These are phyloP conservation scores for Ilex paraguariensis DNA, from an alignment of 305 asterid genomes.

Conservation along the genomic window DNA sequence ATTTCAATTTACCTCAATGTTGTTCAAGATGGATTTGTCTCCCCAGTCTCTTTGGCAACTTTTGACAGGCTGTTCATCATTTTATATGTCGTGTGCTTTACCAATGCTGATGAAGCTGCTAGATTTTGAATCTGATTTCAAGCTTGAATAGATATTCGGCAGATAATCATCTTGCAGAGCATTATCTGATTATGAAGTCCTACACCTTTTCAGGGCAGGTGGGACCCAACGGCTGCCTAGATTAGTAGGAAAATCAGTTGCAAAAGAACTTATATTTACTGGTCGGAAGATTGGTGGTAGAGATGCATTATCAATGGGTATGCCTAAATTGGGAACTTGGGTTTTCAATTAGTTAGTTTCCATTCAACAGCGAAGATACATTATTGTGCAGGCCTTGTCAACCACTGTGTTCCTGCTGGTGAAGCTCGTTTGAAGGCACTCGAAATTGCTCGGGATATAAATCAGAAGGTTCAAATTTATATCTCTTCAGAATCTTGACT, in stretches of 20 bases:
- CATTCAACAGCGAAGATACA: no score
- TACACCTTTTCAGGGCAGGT: slow-evolving; percentile 64
- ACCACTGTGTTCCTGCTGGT: slow-evolving; percentile 76
- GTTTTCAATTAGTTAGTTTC: no score
- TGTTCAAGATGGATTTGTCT: no score
- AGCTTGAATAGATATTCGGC: no score
- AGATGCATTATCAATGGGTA: slow-evolving; percentile 72
- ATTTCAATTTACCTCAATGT: no score
- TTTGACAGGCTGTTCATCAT: no score
- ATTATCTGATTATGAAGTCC: slow-evolving; percentile 15
- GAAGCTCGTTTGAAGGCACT: slow-evolving; percentile 76
- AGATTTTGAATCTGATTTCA: no score
- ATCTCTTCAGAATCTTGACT: no score
- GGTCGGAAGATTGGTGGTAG: slow-evolving; percentile 60
- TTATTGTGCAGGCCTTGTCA: slow-evolving; percentile 67
- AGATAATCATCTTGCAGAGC: no score
- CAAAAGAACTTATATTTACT: slow-evolving; percentile 87
- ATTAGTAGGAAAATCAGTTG: slow-evolving; percentile 77
- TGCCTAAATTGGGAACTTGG: background rate
- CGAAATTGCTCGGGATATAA: slow-evolving; percentile 71
- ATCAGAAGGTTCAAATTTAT: slow-evolving; percentile 47
- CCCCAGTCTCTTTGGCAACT: no score
- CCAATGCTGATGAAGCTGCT: no score
- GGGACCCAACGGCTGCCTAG: slow-evolving; percentile 94
- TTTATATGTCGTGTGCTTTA: no score